These are phyloP conservation scores for Simmondsia chinensis DNA, from an alignment of 148 eudicot species.

Conservation along the genomic window DNA sequence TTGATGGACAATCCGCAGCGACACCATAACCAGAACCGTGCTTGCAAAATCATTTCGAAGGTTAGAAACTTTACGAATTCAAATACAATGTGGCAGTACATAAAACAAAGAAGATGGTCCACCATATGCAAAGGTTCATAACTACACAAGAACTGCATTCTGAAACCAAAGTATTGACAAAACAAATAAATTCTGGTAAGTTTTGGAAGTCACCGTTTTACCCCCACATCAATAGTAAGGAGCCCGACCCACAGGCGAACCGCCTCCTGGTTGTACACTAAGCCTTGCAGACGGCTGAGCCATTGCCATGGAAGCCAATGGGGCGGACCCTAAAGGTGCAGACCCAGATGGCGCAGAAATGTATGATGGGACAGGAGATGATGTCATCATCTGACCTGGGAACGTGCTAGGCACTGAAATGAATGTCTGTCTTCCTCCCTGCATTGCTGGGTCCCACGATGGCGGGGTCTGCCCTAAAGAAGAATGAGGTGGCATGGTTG, in stretches of 20 bases:
- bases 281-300: too few relatives aligned
- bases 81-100: too few relatives aligned
- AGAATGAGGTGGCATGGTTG: conserved; percentile 12
- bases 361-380: conserved; percentile 21
- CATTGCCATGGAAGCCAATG: conserved; percentile 14
- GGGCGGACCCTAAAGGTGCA: conserved; percentile 6
- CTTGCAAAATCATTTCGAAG: too few relatives aligned
- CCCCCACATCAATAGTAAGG: conserved; percentile 31
- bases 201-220: too few relatives aligned
- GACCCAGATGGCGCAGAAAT: conserved; percentile 17
- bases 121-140: too few relatives aligned
- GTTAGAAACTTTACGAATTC: too few relatives aligned
- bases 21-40: too few relatives aligned
- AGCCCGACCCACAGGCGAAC: conserved; percentile 21
- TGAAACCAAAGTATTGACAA: too few relatives aligned
- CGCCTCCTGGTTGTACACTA: conserved; percentile 23
- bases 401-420: conserved; percentile 30
- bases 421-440: conserved; percentile 23
- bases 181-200: too few relatives aligned
- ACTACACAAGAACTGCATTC: too few relatives aligned
- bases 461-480: conserved; percentile 9
- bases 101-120: too few relatives aligned
- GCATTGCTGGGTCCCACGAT: conserved; percentile 36
- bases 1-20: too few relatives aligned
- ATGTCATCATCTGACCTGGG: conserved; percentile 33